Percentiles rank a stretch among this genome's conserved stretches.
Conservation (phyloP, 2,329 filamentous ascomycete species). For the Phialophora tarda region DNA sequence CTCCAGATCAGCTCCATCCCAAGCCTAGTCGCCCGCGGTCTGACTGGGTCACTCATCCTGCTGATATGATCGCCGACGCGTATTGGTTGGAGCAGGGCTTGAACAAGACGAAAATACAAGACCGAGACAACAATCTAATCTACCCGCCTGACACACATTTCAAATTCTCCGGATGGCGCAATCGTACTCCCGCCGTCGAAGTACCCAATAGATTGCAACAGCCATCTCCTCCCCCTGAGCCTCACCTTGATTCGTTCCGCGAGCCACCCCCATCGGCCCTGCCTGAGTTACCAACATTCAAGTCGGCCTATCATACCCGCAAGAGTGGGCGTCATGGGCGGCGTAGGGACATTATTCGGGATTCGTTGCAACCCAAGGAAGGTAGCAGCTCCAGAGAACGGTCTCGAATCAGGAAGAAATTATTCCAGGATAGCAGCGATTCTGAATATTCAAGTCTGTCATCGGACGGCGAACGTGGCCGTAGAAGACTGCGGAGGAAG, state of each 20-base stretch:
- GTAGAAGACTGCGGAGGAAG: constrained; percentile 31
- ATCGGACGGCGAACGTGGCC: constrained; percentile 34
- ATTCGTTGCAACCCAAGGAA: constrained; percentile 31
- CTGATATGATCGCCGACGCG: constrained; percentile 85
- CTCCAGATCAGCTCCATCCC: constrained; percentile 29
- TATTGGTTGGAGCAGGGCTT: constrained; percentile 86
- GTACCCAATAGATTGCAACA: constrained; percentile 32
- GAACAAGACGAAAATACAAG: constrained; percentile 81
- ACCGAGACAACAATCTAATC: constrained; percentile 75
- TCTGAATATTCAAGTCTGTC: constrained; percentile 31
- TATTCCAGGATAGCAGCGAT: constrained; percentile 34
- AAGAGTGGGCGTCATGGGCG: constrained; percentile 20
- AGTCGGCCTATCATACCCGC: constrained; percentile 33
- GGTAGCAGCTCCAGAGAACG: constrained; percentile 30
- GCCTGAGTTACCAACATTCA: constrained; percentile 37
- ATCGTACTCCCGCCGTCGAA: constrained; percentile 29
- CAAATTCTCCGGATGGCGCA: constrained; percentile 42
- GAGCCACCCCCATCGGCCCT: constrained; percentile 36
- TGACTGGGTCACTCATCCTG: constrained; percentile 83
- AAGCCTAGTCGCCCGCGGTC: constrained; percentile 75
- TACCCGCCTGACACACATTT: constrained; percentile 50
- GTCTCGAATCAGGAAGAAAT: constrained; percentile 26
- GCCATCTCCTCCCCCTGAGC: constrained; percentile 25
- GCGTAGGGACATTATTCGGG: constrained; percentile 33
- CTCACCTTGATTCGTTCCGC: constrained; percentile 10